These are phyloP conservation scores for Diddensiella santjacobensis DNA, from an alignment of 805 yeast species.

Conservation along the genomic window DNA sequence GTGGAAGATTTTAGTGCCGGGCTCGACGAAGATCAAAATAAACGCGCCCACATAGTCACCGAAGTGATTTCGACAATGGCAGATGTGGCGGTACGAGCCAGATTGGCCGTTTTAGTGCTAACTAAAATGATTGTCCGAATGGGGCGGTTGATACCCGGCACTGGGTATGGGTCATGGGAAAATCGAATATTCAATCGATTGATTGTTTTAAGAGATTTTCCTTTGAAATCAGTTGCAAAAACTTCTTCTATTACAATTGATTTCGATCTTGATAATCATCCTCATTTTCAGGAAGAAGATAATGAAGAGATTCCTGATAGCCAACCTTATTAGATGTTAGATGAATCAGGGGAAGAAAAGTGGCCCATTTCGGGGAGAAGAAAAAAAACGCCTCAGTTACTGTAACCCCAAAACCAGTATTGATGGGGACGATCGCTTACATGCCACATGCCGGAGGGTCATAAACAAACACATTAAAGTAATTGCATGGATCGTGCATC, in stretches of 20 bases:
- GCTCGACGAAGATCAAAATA: background rate
- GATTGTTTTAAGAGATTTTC: background rate
- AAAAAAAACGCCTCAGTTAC: too few relatives aligned
- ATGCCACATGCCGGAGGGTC: too few relatives aligned
- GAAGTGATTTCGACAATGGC: background rate
- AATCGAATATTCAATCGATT: background rate
- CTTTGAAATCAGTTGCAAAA: too few relatives aligned
- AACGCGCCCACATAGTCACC: background rate
- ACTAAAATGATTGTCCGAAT: conserved; percentile 1
- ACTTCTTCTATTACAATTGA: too few relatives aligned
- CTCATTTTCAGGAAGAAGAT: too few relatives aligned
- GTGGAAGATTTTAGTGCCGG: background rate
- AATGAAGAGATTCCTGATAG: background rate
- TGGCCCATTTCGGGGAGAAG: background rate
- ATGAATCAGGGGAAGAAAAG: background rate
- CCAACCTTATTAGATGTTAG: background rate
- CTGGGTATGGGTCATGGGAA: background rate
- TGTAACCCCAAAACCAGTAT: too few relatives aligned
- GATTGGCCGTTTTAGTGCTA: background rate
- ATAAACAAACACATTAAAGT: too few relatives aligned
- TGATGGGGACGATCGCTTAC: too few relatives aligned
- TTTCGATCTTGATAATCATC: too few relatives aligned
- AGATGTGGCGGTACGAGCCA: background rate
- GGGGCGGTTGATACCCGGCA: conserved; percentile 1
- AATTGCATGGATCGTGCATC: too few relatives aligned